Conservation (phyloP, 768 basidiomycete genomes). For the Chalciporus piperatus region DNA sequence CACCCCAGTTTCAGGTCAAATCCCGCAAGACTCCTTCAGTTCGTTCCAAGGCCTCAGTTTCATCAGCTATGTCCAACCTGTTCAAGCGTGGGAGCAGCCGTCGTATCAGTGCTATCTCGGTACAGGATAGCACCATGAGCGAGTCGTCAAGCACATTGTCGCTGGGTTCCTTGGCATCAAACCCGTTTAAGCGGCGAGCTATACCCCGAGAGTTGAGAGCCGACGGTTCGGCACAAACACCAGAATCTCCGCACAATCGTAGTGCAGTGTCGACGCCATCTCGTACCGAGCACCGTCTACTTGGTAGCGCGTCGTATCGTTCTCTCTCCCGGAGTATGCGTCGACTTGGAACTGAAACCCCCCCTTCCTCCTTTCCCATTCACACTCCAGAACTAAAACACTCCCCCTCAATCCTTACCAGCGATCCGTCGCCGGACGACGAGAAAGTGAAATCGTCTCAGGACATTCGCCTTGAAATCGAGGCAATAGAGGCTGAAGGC, state of each 20-base stretch:
- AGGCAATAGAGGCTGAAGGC: constrained; percentile 67
- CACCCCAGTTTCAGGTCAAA: constrained; percentile 31
- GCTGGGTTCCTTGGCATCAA: constrained; percentile 26
- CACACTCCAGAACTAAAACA: constrained; percentile 36
- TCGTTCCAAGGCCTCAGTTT: constrained; percentile 49
- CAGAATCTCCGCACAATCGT: constrained; percentile 40
- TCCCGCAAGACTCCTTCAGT: constrained; percentile 49
- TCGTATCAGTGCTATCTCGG: constrained; percentile 33
- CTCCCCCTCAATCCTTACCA: constrained; percentile 30
- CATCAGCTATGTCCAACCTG: constrained; percentile 49
- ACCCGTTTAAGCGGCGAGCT: constrained; percentile 43
- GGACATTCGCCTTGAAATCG: constrained; percentile 65
- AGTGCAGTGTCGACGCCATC: constrained; percentile 46
- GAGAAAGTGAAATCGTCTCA: constrained; percentile 56
- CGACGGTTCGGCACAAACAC: constrained; percentile 4
- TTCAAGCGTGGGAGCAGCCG: constrained; percentile 47
- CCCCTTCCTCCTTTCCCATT: constrained; percentile 55
- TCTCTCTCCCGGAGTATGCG: constrained; percentile 46
- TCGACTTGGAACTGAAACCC: constrained; percentile 40
- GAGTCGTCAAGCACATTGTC: constrained; percentile 45
- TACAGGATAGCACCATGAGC: constrained; percentile 40
- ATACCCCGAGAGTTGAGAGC: constrained; percentile 42
- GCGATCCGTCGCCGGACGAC: constrained; percentile 47
- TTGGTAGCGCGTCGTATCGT: constrained; percentile 32
- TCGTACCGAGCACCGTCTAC: constrained; percentile 24